Conservation (phyloP, 441 rosid genomes). For the Erodium moschatum region DNA sequence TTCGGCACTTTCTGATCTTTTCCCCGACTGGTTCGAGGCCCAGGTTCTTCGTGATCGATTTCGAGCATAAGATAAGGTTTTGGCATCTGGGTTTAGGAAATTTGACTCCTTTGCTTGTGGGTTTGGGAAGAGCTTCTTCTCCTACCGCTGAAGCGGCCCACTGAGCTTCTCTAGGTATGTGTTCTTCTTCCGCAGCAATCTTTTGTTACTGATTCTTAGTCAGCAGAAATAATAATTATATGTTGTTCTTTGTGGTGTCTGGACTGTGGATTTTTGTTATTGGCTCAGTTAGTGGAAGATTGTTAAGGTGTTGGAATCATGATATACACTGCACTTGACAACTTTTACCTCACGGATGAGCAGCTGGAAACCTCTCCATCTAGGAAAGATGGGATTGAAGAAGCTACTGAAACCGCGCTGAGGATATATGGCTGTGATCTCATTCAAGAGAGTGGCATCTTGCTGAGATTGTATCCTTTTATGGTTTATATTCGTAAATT, state of each 20-base stretch:
- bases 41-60: neutral
- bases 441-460: slow-evolving; percentile 81
- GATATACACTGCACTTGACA: slow-evolving; percentile 88
- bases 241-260: neutral
- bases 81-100: slow-evolving; percentile 1
- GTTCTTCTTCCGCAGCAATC: neutral
- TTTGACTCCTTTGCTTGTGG: neutral
- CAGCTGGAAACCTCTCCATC: slow-evolving; percentile 61
- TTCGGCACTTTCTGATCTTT: neutral
- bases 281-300: slow-evolving; percentile 2
- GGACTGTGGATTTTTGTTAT: neutral
- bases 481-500: slow-evolving; percentile 5
- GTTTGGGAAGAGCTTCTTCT: neutral
- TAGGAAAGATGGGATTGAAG: slow-evolving; percentile 79
- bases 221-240: neutral
- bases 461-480: slow-evolving; percentile 63
- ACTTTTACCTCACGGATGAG: slow-evolving; percentile 74
- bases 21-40: neutral
- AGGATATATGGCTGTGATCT: slow-evolving; percentile 90
- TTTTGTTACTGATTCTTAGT: neutral
- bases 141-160: neutral
- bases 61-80: neutral
- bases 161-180: neutral
- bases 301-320: slow-evolving; percentile 26
- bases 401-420: slow-evolving; percentile 58